Conservation (phyloP, 2,329 filamentous ascomycete species). For the Penicillium sp. region DNA sequence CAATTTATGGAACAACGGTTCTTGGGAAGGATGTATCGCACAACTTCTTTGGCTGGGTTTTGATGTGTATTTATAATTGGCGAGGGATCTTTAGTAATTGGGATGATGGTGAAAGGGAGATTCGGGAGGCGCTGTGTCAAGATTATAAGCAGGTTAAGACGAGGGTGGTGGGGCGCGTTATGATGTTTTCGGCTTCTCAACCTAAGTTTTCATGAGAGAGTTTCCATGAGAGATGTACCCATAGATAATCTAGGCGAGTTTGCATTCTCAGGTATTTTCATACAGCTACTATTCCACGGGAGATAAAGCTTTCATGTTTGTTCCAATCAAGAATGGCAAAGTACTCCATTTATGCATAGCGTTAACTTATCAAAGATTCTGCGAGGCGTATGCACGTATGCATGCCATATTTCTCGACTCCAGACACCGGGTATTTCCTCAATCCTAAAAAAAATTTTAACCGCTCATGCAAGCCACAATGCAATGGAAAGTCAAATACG, state of each 20-base stretch:
- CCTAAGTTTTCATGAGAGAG: not conserved
- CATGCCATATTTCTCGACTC: not conserved
- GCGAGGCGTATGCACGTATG: not conserved
- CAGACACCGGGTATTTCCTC: conserved; percentile 9
- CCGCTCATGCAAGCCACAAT: not conserved
- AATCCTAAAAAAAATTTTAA: not conserved
- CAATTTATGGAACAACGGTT: conserved; percentile 42
- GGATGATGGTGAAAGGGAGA: not conserved
- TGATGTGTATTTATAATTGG: not conserved
- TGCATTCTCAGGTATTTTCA: not conserved
- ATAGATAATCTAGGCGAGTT: not conserved
- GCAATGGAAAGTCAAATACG: not conserved
- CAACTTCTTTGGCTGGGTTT: not conserved
- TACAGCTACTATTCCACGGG: not conserved
- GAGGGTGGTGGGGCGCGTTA: not conserved
- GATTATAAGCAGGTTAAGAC: not conserved
- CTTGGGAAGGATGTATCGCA: conserved; percentile 27
- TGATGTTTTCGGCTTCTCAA: not conserved
- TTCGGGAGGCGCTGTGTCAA: not conserved
- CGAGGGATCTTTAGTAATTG: not conserved
- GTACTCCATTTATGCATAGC: not conserved
- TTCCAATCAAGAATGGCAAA: not conserved
- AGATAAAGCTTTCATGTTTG: not conserved
- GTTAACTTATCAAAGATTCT: not conserved
- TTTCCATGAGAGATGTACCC: not conserved